phyloP scores from a whole-genome alignment of 2,329 filamentous ascomycete genomes.

The Pestalotiopsis sp. region DNA sequence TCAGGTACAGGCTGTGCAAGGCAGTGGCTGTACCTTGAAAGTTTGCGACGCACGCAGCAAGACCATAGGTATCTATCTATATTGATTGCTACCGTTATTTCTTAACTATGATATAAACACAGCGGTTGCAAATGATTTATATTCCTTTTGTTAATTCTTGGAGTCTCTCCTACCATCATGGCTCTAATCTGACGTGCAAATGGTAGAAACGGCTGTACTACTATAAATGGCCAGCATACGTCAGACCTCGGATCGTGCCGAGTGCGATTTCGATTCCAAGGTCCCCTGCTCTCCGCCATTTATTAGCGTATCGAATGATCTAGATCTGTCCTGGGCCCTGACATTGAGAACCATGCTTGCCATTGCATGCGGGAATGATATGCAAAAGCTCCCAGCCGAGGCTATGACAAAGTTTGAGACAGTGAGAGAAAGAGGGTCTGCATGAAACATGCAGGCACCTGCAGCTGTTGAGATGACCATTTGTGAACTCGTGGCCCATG shows the following conservation, averaged over 20 bases:
- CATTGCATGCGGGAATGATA: background rate
- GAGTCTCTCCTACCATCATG: no score
- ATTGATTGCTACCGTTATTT: background rate
- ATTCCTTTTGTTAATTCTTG: no score
- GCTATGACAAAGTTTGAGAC: background rate
- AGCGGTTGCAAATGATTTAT: no score
- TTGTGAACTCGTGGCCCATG: background rate
- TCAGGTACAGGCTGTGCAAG: background rate
- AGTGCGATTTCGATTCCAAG: background rate
- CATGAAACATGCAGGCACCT: background rate
- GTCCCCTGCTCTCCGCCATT: background rate
- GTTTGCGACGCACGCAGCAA: background rate
- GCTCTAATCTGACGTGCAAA: background rate
- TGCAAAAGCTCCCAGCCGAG: background rate
- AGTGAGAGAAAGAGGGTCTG: background rate
- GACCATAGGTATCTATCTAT: no score
- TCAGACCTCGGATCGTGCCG: conserved; percentile 4
- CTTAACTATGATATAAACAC: background rate
- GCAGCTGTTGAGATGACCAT: background rate
- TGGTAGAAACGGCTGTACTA: background rate
- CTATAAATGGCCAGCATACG: background rate
- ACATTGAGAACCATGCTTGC: background rate
- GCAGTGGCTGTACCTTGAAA: background rate
- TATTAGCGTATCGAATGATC: background rate
- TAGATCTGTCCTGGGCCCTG: background rate